Conservation (phyloP, 257 asterid species). For the Thymus quinquecostatus region DNA sequence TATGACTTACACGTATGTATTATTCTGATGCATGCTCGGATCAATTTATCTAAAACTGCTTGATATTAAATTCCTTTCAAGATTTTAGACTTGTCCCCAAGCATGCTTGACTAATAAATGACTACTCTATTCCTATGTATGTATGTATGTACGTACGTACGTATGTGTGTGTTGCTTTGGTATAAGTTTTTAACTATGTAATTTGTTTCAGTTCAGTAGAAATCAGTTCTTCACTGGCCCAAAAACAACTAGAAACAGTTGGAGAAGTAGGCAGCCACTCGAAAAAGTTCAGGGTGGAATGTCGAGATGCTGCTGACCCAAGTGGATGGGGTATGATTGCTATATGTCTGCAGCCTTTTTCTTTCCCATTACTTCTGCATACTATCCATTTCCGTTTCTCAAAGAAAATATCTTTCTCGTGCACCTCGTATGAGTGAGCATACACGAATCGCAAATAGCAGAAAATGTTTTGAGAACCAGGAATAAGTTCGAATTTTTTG, state of each 20-base stretch:
- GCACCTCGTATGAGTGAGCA: conserved; percentile 2
- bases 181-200: conserved; percentile 25
- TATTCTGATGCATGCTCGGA: conserved; percentile 11
- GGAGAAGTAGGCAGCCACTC: conserved; percentile 77
- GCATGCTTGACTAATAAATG: neutral
- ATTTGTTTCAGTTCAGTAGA: conserved; percentile 84
- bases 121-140: no score
- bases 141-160: no score
- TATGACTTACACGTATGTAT: conserved; percentile 81
- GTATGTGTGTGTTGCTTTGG: neutral
- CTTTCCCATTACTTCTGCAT: conserved; percentile 27
- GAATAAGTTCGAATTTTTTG: conserved; percentile 18
- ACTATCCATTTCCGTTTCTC: conserved; percentile 21
- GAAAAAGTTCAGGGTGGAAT: conserved; percentile 74
- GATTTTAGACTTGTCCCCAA: neutral
- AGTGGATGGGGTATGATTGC: conserved; percentile 84
- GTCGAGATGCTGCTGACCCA: conserved; percentile 93
- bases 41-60: conserved; percentile 11
- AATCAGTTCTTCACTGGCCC: conserved; percentile 91
- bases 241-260: conserved; percentile 84
- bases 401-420: conserved; percentile 9
- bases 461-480: neutral
- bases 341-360: conserved; percentile 28
- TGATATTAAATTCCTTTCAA: neutral
- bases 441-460: conserved; percentile 7